Evolutionary conservation across 768 basidiomycete species (phyloP), one percentile per base, ranked within the genome.

Genomic region (Galerina sulciceps): DNA sequence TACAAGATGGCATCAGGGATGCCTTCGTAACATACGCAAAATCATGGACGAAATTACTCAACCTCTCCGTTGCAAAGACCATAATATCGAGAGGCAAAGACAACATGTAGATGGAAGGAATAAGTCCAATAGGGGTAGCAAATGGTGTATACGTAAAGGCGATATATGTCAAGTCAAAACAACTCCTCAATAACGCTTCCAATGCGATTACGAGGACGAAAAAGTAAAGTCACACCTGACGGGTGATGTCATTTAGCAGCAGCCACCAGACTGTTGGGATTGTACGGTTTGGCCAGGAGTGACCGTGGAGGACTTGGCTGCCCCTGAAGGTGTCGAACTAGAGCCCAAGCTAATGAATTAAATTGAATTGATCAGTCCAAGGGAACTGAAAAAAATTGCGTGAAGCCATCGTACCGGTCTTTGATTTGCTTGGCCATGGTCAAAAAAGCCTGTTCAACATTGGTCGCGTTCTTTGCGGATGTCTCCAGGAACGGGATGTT

Each of bases 381-480:
- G 14, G 26, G 18, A 41, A 37, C n/a, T 40, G 17, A 4, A 47
- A 9, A 6, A 56, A 1, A 47, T 20, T 10, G 31, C 17, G 46
- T 17, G 26, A 38, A 14, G 31, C 11, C 54, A 17, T 62, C 85
- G 34, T 67, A 90, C 92, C 92, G 87, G 74, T 94, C 93, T 73
- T 94, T 94, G 72, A 94, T 94, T 76, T 94, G 93, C 81, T 96
- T 93, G 3, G 97, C 96, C 86, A 99, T 93, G 31, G 95, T 96
- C 82, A 98, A 88, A 86, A 99, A 99, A 5, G 97, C 96, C 76
- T 99, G 94, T 75, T 99, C 97, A 59, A 99, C 97, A 67, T 97
- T 97, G 61, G 95, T 96, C 53, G 96, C 94, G 68, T 92, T 94
- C 91, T 99, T 99, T 36, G 97, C 97, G n/a, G 92, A 94, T 11